phyloP scores from a whole-genome alignment of 257 asterid species.

The Lantana camara region DNA sequence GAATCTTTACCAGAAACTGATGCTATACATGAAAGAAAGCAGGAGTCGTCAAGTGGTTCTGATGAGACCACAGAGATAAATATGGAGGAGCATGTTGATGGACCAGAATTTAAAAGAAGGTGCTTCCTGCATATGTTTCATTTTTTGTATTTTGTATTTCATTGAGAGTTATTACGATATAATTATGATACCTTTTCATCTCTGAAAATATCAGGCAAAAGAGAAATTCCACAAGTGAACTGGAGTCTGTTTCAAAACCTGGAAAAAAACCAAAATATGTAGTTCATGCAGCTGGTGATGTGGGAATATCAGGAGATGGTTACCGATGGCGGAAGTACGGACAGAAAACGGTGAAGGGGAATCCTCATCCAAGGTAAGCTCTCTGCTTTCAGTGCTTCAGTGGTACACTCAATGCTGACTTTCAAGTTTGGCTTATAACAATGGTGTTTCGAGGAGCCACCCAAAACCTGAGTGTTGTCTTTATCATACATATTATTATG shows the following conservation, averaged over 20 bases:
- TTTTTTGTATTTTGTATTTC: conserved; percentile 16
- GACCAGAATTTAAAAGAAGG: conserved; percentile 65
- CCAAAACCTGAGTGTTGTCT: conserved; percentile 10
- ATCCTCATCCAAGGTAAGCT: conserved; percentile 88
- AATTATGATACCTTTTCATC: conserved; percentile 30
- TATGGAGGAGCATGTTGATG: conserved; percentile 52
- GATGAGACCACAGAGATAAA: conserved; percentile 55
- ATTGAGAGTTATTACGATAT: conserved; percentile 17
- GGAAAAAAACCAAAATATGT: conserved; percentile 80
- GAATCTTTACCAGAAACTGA: conserved; percentile 38
- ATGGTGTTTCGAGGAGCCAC: conserved; percentile 12
- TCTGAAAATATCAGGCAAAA: conserved; percentile 57
- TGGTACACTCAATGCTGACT: conserved; percentile 24
- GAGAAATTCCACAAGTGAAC: conserved; percentile 47
- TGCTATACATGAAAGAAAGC: conserved; percentile 40
- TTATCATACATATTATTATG: conserved; percentile 14
- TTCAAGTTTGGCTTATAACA: conserved; percentile 11
- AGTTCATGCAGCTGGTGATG: conserved; percentile 88
- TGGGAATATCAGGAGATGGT: conserved; percentile 93
- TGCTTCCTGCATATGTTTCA: conserved; percentile 25
- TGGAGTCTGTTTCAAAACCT: conserved; percentile 51
- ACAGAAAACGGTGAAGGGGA: conserved; percentile 96
- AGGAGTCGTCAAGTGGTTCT: conserved; percentile 58
- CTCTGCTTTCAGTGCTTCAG: conserved; percentile 14
- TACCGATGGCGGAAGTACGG: conserved; percentile 98